Percentiles rank a stretch among this genome's conserved stretches.
Evolutionary conservation across 371 early-diverging fungal genomes (phyloP).

Genomic region (Apophysomyces ossiformis): DNA sequence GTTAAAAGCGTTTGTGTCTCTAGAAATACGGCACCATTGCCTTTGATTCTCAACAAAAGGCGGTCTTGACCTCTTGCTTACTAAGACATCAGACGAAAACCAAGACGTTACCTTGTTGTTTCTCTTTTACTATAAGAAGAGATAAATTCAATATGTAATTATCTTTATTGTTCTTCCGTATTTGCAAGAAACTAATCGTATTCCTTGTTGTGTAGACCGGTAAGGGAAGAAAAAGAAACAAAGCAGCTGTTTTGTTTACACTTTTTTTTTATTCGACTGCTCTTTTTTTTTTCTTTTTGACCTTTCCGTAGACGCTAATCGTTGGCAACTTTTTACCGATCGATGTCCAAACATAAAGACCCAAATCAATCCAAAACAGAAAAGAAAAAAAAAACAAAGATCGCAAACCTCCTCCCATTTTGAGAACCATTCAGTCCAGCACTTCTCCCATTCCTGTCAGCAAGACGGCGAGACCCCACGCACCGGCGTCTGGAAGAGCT

Average conservation of each 20-base stretch:
- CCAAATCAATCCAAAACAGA: not conserved
- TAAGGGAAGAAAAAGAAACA: slow-evolving; percentile 12
- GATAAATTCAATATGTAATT: slow-evolving; percentile 84
- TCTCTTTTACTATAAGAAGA: slow-evolving; percentile 91
- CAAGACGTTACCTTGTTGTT: slow-evolving; percentile 78
- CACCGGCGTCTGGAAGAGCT: slow-evolving; percentile 71
- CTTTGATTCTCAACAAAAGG: slow-evolving; percentile 94
- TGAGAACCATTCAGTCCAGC: not conserved
- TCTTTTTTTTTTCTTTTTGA: not conserved
- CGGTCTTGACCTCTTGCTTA: slow-evolving; percentile 88
- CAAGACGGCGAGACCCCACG: slow-evolving; percentile 65
- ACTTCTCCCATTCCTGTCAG: slow-evolving; percentile 49
- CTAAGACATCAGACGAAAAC: slow-evolving; percentile 63
- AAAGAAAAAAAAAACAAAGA: not conserved
- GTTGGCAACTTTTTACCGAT: slow-evolving; percentile 85
- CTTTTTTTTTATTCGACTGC: not conserved
- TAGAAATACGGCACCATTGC: slow-evolving; percentile 95
- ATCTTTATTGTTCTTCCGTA: not conserved
- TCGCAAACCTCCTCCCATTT: not conserved
- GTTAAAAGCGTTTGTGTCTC: slow-evolving; percentile 11
- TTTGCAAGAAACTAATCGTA: not conserved
- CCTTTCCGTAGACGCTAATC: slow-evolving; percentile 54
- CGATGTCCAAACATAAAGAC: slow-evolving; percentile 37
- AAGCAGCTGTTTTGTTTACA: too few species aligned
- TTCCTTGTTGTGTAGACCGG: slow-evolving; percentile 26